Evolutionary conservation across 768 basidiomycete genomes (phyloP), one percentile per base, ranked within the genome.

Genomic region (Psilocybe subaeruginosa): DNA sequence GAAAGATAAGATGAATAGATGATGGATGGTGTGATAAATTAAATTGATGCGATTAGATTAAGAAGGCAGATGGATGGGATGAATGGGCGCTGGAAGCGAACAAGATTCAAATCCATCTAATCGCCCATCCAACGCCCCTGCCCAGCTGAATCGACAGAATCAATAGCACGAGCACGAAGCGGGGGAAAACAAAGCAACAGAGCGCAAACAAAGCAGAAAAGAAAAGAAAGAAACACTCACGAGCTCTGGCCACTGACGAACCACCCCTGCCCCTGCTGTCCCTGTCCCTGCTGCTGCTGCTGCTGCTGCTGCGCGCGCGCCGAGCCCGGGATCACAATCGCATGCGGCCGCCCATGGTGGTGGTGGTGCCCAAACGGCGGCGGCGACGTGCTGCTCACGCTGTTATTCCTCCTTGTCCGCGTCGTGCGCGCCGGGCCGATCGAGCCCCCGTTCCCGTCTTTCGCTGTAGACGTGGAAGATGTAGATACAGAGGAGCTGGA

Each of bases 261-360:
- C 77, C 76, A 76, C 17, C 64, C 62, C 52, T 54, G 59, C 33
- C 51, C 69, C 54, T 43, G 14, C 14, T n/a, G n/a, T n/a, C n/a
- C n/a, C n/a, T n/a, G n/a, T 35, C 29, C 49, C 29, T 19, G 54
- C 49, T 56, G 50, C 41, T 4, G 7, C 62, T 41, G 43, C 61
- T 19, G 37, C 37, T 33, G 66, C 62, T 51, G 70, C 50, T 48
- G 52, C 39, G 30, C 64, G 54, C 49, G 52, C 43, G 69, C 65
- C 56, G 68, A 46, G 30, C 69, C 74, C 6, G 88, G 91, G 66
- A 92, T 92, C 53, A 90, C 77, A 70, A 92, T 91, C 8, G 88
- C 88, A 64, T 88, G 86, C 0, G 88, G 87, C 19, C 84, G 77
- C 11, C 66, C 69, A 63, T 59, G 52, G 19, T 39, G n/a, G 48